Evolutionary conservation across 768 basidiomycete genomes (phyloP), one percentile per base, ranked within the genome.

Genomic region (Strobilomyces dryophilus): DNA sequence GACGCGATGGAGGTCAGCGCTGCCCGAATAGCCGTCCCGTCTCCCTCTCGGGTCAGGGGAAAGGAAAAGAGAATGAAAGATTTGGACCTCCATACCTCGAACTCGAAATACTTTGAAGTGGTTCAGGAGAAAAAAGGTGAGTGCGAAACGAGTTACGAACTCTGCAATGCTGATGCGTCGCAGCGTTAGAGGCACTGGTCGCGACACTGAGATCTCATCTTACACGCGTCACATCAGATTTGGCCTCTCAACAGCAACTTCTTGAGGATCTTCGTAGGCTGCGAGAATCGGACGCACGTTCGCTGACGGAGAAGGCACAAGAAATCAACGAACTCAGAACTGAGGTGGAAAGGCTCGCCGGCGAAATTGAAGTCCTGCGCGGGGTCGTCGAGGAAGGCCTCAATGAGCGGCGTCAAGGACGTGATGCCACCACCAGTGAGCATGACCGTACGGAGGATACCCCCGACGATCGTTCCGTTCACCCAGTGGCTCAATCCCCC

Each of bases 61-160:
- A 71, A 69, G 31, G 65, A 69, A 46, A 66, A 26, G 48, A 62
- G 58, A 45, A 42, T 36, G 24, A 76, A 74, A 39, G 74, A 73
- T 10, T 71, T 73, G 45, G 72, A 76, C 14, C 43, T 49, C 2
- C 40, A 76, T 26, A 66, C 72, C n/a, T n/a, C n/a, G n/a, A n/a
- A n/a, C 21, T 73, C 76, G 55, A 73, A 85, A 47, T 92, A 93
- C 59, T 78, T 78, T 52, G 86, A 89, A 58, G 87, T 82, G 5
- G 87, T 95, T 0, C 87, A 90, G 55, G 92, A 94, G 68, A 94
- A 94, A 68, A 90, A 90, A 76, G 90, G 92, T 92, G 46, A 10
- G 69, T 63, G n/a, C 10, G n/a, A 32, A 43, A 36, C 29, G 36
- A 31, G n/a, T 31, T 42, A 1, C 7, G 15, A 14, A 40, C 45